Evolutionary conservation across 75 land plant species (phyloP).

Genomic region (Picea glauca): DNA sequence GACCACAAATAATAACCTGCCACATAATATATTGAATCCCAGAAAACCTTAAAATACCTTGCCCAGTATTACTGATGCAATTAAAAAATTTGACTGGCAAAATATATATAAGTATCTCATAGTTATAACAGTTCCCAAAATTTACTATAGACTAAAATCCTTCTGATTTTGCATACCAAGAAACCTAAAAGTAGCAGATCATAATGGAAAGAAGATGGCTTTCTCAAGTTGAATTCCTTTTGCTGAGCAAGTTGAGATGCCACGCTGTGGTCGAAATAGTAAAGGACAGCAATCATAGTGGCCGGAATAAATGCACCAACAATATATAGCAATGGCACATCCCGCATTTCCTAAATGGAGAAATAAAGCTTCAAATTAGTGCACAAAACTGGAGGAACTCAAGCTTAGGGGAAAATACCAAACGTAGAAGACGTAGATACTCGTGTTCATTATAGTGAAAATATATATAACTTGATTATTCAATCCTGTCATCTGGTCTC

Average conservation of each 20-base stretch:
- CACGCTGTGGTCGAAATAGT: constrained; percentile 95
- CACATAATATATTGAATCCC: background rate
- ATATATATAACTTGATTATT: background rate
- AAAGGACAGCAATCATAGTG: constrained; percentile 87
- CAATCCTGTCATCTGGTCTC: background rate
- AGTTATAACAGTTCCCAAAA: no score
- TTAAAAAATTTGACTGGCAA: no score
- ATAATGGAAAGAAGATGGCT: constrained; percentile 84
- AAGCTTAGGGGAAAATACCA: background rate
- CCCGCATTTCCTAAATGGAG: constrained; percentile 56
- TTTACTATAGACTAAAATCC: no score
- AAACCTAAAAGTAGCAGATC: constrained; percentile 81
- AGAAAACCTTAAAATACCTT: background rate
- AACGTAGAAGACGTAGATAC: background rate
- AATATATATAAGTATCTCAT: no score
- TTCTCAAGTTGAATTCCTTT: constrained; percentile 78
- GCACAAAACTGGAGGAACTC: background rate
- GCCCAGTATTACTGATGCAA: no score
- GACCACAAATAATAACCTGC: constrained; percentile 59
- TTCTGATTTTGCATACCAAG: constrained; percentile 43
- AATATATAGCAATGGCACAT: constrained; percentile 70
- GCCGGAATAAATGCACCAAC: constrained; percentile 90
- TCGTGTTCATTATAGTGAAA: background rate
- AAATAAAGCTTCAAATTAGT: background rate
- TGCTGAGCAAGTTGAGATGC: constrained; percentile 96